phyloP scores from a whole-genome alignment of 2,329 filamentous ascomycete genomes.

The Fusarium sublunatum region DNA sequence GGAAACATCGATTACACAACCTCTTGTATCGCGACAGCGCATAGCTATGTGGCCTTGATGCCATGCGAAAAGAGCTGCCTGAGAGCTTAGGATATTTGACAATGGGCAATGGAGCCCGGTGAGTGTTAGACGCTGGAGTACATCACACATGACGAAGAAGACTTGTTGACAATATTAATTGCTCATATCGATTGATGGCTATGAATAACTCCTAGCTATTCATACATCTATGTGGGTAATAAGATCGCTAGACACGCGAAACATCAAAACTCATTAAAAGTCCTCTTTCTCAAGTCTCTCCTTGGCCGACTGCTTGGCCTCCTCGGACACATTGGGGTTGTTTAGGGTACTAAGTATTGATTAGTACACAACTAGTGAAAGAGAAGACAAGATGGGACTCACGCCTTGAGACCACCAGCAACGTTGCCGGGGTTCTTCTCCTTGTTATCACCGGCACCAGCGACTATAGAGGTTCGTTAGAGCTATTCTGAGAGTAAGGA shows the following conservation, averaged over 20 bases:
- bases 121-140: not conserved
- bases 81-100: too few relatives aligned
- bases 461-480: constrained; percentile 34
- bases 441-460: constrained; percentile 49
- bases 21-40: not conserved
- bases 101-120: not conserved
- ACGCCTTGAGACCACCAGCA: constrained; percentile 63
- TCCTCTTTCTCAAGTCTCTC: constrained; percentile 57
- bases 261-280: constrained; percentile 8
- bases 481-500: not conserved
- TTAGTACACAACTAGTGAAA: not conserved
- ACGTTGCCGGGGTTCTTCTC: constrained; percentile 67
- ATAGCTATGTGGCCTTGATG: not conserved
- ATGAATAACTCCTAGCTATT: not conserved
- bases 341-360: constrained; percentile 56
- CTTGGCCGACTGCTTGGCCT: constrained; percentile 67
- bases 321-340: constrained; percentile 67
- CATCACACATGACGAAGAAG: not conserved
- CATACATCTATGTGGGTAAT: not conserved
- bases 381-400: constrained; percentile 37
- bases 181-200: not conserved
- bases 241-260: not conserved
- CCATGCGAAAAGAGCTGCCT: not conserved
- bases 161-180: not conserved
- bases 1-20: not conserved